phyloP scores from a whole-genome alignment of 2,329 filamentous ascomycete genomes.

The Cadophora gregata region DNA sequence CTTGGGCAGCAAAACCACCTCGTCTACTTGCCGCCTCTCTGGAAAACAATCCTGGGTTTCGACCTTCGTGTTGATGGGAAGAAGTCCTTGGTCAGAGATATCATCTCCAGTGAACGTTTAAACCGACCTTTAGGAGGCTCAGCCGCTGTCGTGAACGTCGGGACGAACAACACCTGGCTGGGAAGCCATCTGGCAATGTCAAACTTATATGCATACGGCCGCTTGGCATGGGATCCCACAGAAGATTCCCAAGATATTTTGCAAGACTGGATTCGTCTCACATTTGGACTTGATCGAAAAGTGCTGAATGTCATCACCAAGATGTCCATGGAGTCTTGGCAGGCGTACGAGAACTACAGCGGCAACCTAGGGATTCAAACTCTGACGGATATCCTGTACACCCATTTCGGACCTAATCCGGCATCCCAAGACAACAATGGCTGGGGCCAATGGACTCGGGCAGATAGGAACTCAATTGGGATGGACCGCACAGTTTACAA shows the following conservation, averaged over 20 bases:
- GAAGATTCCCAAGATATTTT: conserved; percentile 56
- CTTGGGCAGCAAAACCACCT: conserved; percentile 73
- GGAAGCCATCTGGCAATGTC: conserved; percentile 74
- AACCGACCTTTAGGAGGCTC: conserved; percentile 63
- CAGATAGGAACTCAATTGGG: conserved; percentile 63
- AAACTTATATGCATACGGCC: conserved; percentile 73
- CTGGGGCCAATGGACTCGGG: conserved; percentile 77
- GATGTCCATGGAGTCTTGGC: conserved; percentile 73
- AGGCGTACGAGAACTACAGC: conserved; percentile 72
- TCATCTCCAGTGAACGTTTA: conserved; percentile 66
- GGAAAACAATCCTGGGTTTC: conserved; percentile 71
- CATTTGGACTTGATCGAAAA: conserved; percentile 60
- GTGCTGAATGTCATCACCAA: conserved; percentile 65
- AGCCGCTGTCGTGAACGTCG: conserved; percentile 71
- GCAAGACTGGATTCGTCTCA: conserved; percentile 71
- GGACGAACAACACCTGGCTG: conserved; percentile 70
- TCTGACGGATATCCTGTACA: conserved; percentile 69
- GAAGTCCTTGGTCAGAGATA: conserved; percentile 62
- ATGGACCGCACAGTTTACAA: conserved; percentile 75
- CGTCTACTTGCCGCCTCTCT: conserved; percentile 71
- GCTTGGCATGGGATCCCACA: conserved; percentile 68
- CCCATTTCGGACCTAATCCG: conserved; percentile 72
- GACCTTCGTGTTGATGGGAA: conserved; percentile 66
- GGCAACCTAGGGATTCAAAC: conserved; percentile 76
- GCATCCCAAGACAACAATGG: conserved; percentile 69